Evolutionary conservation across 1,284 basidiomycete species (phyloP).

Genomic region (Volvariella volvacea): DNA sequence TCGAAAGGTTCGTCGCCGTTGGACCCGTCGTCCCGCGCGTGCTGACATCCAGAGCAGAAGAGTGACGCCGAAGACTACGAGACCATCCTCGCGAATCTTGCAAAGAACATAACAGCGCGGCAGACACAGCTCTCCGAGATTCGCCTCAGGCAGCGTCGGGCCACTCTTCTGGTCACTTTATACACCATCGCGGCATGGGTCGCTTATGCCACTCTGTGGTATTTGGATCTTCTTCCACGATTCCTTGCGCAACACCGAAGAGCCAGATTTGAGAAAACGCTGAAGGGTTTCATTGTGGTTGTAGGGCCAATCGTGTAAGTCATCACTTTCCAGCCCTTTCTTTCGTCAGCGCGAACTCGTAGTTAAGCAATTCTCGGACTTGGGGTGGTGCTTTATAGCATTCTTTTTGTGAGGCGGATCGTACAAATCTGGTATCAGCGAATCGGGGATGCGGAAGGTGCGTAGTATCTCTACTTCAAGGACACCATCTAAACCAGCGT

Average conservation of each 20-base stretch:
- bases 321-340: not conserved
- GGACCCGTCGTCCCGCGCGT: not conserved
- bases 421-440: constrained; percentile 85
- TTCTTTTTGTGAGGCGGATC: constrained; percentile 77
- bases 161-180: constrained; percentile 75
- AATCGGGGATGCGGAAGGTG: constrained; percentile 84
- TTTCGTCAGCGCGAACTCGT: constrained; percentile 1
- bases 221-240: constrained; percentile 53
- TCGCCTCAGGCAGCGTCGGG: constrained; percentile 77
- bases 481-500: not conserved
- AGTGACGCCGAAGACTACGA: constrained; percentile 60
- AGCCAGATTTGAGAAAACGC: constrained; percentile 38
- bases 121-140: constrained; percentile 85
- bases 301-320: constrained; percentile 74
- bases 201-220: constrained; percentile 80
- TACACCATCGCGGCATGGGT: constrained; percentile 82
- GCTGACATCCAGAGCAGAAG: constrained; percentile 18
- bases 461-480: constrained; percentile 15
- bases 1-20: constrained; percentile 16
- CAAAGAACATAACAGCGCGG: constrained; percentile 63
- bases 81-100: constrained; percentile 55
- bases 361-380: constrained; percentile 6
- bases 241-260: constrained; percentile 19
- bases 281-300: constrained; percentile 51
- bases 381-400: constrained; percentile 36